Percentiles rank a stretch among this genome's conserved stretches.
Conservation (phyloP, 2,329 filamentous ascomycete genomes). For the Didymella glomerata region DNA sequence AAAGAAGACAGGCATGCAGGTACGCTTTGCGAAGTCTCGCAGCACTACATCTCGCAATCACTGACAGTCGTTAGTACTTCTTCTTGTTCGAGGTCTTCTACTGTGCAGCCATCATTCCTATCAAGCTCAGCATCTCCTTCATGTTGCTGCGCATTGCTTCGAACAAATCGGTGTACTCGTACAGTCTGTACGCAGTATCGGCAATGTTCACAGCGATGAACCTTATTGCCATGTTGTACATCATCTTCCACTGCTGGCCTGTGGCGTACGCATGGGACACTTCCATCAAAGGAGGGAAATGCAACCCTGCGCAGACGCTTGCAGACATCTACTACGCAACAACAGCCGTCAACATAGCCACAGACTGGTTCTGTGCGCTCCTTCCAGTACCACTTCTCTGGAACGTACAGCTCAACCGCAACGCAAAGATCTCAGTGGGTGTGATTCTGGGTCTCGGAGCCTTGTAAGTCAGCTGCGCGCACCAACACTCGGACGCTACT, state of each 20-base stretch:
- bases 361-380: conserved; percentile 50
- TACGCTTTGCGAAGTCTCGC: background rate
- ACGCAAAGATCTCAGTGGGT: conserved; percentile 37
- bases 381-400: conserved; percentile 39
- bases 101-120: conserved; percentile 47
- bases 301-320: conserved; percentile 34
- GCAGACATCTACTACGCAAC: conserved; percentile 48
- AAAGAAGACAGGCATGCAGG: conserved; percentile 25
- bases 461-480: conserved; percentile 25
- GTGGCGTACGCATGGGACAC: conserved; percentile 40
- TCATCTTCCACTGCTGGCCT: conserved; percentile 50
- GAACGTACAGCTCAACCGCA: conserved; percentile 39
- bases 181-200: conserved; percentile 41
- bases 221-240: conserved; percentile 46
- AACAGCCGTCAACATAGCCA: conserved; percentile 49
- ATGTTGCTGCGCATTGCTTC: conserved; percentile 49
- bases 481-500: background rate
- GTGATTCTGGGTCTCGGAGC: conserved; percentile 35
- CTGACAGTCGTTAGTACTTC: conserved; percentile 40
- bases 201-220: conserved; percentile 44
- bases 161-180: conserved; percentile 36
- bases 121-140: conserved; percentile 51
- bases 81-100: conserved; percentile 52
- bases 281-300: conserved; percentile 37
- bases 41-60: background rate